These are phyloP conservation scores for Colletotrichum sansevieriae DNA, from an alignment of 2,329 filamentous ascomycete species.

Conservation along the genomic window DNA sequence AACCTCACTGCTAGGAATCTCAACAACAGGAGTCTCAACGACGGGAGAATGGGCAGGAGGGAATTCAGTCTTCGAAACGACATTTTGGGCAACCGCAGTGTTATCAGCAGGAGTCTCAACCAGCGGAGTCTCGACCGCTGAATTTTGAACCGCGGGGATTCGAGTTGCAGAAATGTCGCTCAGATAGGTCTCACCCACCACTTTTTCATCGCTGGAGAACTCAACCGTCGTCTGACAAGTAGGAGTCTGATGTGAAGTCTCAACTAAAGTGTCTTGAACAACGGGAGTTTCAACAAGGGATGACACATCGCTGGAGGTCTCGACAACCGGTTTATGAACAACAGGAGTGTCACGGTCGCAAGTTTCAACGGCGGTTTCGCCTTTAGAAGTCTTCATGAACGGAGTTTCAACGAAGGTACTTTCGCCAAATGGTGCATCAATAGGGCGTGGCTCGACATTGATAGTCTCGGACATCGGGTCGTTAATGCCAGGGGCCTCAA, in stretches of 20 bases:
- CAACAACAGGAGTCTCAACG: slow-evolving; percentile 1
- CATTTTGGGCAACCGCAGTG: neutral
- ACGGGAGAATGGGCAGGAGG: neutral
- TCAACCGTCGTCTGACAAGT: slow-evolving; percentile 1
- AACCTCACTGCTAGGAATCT: neutral
- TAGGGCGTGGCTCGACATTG: too few species aligned
- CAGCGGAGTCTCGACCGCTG: neutral
- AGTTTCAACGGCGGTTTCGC: slow-evolving; percentile 1
- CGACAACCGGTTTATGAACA: neutral
- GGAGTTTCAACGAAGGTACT: neutral
- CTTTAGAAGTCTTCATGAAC: neutral
- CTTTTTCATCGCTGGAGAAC: too few species aligned
- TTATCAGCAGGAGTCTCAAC: neutral
- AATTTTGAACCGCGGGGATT: neutral
- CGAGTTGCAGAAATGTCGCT: too few species aligned
- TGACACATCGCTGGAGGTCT: slow-evolving; percentile 9
- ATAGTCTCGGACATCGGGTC: too few species aligned
- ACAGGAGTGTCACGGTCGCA: neutral
- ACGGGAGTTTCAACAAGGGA: neutral
- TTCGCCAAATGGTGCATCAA: neutral
- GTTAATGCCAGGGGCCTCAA: too few species aligned
- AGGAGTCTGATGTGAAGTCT: slow-evolving; percentile 11
- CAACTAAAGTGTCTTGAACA: slow-evolving; percentile 2
- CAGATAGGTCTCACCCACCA: slow-evolving; percentile 4
- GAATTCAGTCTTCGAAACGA: too few species aligned